phyloP scores from a whole-genome alignment of 805 yeast species.

The Zygoascus flipseniorum region DNA sequence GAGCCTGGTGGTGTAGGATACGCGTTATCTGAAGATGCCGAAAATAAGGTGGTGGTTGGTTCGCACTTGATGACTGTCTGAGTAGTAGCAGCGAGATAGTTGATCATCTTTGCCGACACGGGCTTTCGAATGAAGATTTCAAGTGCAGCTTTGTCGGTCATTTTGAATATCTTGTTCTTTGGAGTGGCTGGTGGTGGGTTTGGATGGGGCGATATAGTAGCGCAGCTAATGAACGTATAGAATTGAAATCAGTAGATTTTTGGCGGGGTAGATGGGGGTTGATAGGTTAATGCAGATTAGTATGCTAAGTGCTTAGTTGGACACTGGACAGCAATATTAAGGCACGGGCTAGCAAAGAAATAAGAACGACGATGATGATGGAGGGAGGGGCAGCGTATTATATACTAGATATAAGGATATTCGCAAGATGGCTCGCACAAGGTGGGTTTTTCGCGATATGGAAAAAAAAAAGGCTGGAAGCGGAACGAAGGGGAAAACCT shows the following conservation, averaged over 20 bases:
- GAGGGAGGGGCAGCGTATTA: background rate
- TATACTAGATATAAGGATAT: background rate
- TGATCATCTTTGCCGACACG: constrained; percentile 33
- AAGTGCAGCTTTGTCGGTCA: constrained; percentile 31
- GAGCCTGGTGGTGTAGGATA: constrained; percentile 10
- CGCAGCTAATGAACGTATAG: no score
- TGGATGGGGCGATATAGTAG: no score
- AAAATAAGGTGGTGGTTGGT: constrained; percentile 13
- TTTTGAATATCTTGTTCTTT: background rate
- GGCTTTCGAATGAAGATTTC: constrained; percentile 34
- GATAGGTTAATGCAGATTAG: background rate
- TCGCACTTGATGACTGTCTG: constrained; percentile 32
- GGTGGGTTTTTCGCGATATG: background rate
- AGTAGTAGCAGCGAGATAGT: constrained; percentile 34
- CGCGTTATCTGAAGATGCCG: constrained; percentile 4
- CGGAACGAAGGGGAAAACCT: background rate
- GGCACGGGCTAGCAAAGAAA: no score
- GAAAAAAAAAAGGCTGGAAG: constrained; percentile 1
- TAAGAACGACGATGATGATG: no score
- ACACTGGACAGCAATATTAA: background rate
- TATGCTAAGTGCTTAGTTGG: background rate
- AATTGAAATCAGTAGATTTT: no score
- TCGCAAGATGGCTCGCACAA: background rate
- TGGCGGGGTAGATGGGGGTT: background rate
- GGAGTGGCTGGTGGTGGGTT: no score